These are phyloP conservation scores for Salisapilia sapeloensis DNA, from an alignment of 352 stramenopile genomes.

Conservation along the genomic window DNA sequence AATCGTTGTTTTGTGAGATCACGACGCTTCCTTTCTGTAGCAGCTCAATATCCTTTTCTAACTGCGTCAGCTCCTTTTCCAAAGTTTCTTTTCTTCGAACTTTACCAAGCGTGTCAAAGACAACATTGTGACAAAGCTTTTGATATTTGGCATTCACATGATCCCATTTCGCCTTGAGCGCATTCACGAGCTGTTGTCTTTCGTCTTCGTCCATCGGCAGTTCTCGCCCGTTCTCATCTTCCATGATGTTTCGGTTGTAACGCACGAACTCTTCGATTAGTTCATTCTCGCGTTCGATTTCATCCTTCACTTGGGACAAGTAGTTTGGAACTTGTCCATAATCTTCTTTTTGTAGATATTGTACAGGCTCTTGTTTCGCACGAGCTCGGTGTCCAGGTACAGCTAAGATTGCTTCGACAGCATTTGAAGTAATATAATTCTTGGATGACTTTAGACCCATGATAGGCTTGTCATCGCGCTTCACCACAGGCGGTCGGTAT, in stretches of 20 bases:
- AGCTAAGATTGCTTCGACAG: constrained; percentile 82
- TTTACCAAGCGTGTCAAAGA: constrained; percentile 86
- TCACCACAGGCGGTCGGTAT: constrained; percentile 60
- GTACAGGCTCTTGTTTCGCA: constrained; percentile 35
- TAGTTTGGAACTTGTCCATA: constrained; percentile 88
- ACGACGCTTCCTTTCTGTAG: constrained; percentile 63
- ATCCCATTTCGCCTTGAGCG: constrained; percentile 89
- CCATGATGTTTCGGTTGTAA: constrained; percentile 76
- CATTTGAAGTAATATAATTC: constrained; percentile 89
- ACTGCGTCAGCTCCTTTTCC: constrained; percentile 81
- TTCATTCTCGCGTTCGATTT: constrained; percentile 86
- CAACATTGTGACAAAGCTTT: constrained; percentile 87
- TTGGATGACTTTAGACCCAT: constrained; percentile 85
- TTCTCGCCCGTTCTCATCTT: constrained; percentile 32
- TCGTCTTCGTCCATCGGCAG: constrained; percentile 78
- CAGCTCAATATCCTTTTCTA: constrained; percentile 86
- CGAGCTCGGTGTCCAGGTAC: constrained; percentile 40
- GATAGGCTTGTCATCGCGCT: constrained; percentile 78
- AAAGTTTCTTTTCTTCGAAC: constrained; percentile 86
- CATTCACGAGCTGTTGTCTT: constrained; percentile 64
- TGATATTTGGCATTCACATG: constrained; percentile 90
- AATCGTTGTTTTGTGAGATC: constrained; percentile 27
- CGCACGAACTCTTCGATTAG: constrained; percentile 86
- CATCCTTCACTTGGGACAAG: constrained; percentile 82
- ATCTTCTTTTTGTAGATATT: constrained; percentile 83